phyloP scores from a whole-genome alignment of 192 early-diverging fungal species.

The Umbelopsis vinacea region DNA sequence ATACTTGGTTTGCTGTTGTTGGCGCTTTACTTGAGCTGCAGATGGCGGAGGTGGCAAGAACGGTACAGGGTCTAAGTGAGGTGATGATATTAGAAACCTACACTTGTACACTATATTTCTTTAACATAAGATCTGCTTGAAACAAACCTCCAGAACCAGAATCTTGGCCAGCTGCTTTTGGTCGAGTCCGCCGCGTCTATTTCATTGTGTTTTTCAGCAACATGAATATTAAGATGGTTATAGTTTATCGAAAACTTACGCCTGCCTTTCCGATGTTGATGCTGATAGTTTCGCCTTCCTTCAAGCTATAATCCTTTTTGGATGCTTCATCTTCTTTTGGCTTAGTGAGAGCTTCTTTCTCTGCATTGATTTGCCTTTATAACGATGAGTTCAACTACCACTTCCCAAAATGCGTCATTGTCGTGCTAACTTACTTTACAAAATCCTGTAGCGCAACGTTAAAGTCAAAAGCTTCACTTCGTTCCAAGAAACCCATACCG shows the following conservation, averaged over 20 bases:
- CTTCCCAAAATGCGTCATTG: neutral
- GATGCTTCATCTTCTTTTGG: constrained; percentile 47
- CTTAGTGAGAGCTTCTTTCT: constrained; percentile 41
- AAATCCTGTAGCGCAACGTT: constrained; percentile 89
- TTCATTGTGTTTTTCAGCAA: neutral
- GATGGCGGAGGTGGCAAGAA: constrained; percentile 45
- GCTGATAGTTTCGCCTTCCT: constrained; percentile 80
- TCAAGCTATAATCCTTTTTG: constrained; percentile 76
- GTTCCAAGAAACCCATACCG: constrained; percentile 85
- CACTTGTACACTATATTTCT: neutral
- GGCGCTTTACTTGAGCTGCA: constrained; percentile 43
- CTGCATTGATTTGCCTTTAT: constrained; percentile 54
- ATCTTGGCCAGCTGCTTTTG: neutral
- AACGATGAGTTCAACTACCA: neutral
- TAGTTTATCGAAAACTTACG: constrained; percentile 16
- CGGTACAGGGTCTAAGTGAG: constrained; percentile 31
- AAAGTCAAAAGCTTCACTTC: constrained; percentile 85
- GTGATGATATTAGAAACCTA: too few relatives aligned
- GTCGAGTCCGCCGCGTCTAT: constrained; percentile 12
- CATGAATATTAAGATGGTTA: too few relatives aligned
- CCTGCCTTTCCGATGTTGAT: constrained; percentile 70
- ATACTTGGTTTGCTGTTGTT: constrained; percentile 33
- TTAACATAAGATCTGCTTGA: neutral
- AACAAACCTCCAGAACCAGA: neutral
- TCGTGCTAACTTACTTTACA: constrained; percentile 54